Percentiles rank a stretch among this genome's conserved stretches.
These are phyloP conservation scores for Penicillium dipodomyicola DNA, from an alignment of 495 filamentous ascomycete species.

Conservation along the genomic window DNA sequence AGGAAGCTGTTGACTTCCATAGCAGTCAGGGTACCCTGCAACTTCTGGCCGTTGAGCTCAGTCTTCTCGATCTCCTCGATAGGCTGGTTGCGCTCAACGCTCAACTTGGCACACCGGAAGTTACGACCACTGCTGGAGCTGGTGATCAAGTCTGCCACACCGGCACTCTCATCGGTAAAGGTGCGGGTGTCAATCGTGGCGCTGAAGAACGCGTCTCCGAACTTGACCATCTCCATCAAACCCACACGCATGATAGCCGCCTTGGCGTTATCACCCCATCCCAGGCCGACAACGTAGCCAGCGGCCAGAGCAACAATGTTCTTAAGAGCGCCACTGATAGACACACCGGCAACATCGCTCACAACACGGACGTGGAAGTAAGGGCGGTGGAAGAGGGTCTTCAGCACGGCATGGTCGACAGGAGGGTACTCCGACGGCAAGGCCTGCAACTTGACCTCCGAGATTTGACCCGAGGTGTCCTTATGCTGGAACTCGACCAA, in stretches of 20 bases:
- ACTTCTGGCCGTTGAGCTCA: conserved; percentile 94
- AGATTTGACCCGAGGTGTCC: conserved; percentile 59
- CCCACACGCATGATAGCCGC: conserved; percentile 96
- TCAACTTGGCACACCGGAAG: conserved; percentile 88
- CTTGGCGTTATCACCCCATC: conserved; percentile 98
- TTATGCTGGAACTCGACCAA: conserved; percentile 63
- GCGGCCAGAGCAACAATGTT: conserved; percentile 95
- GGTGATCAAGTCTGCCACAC: conserved; percentile 95
- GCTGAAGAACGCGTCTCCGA: conserved; percentile 88
- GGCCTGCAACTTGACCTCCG: conserved; percentile 64
- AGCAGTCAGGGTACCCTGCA: conserved; percentile 91
- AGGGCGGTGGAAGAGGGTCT: conserved; percentile 86
- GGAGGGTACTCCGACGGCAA: conserved; percentile 78
- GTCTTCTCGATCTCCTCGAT: conserved; percentile 84
- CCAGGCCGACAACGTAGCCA: conserved; percentile 91
- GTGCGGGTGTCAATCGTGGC: conserved; percentile 74
- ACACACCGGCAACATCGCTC: conserved; percentile 90
- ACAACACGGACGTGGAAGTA: conserved; percentile 97
- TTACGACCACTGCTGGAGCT: conserved; percentile 89
- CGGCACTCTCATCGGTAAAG: conserved; percentile 94
- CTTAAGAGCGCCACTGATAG: conserved; percentile 92
- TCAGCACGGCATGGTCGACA: conserved; percentile 73
- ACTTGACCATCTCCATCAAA: conserved; percentile 90
- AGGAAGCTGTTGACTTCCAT: conserved; percentile 87
- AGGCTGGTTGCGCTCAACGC: conserved; percentile 70